Percentiles rank a stretch among this genome's conserved stretches.
Evolutionary conservation across 1,284 basidiomycete species (phyloP).

Genomic region (Ceratobasidium sp.): DNA sequence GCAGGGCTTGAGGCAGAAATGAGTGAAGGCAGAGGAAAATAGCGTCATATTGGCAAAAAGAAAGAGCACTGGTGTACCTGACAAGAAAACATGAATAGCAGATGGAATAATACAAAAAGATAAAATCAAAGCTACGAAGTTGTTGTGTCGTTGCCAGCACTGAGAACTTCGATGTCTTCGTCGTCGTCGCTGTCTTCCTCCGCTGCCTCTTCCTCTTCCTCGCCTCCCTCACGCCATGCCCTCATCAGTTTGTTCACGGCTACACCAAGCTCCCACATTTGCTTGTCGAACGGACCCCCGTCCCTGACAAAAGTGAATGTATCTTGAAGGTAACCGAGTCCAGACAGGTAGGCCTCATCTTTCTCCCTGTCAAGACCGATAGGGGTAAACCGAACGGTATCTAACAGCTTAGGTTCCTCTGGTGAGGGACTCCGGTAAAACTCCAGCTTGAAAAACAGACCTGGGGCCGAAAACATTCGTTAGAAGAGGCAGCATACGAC

Average conservation of each 20-base stretch:
- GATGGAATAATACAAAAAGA: background rate
- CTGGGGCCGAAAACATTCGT: constrained; percentile 50
- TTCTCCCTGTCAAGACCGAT: constrained; percentile 67
- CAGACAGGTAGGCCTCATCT: constrained; percentile 57
- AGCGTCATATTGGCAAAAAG: constrained; percentile 12
- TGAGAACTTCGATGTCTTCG: background rate
- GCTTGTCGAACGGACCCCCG: constrained; percentile 66
- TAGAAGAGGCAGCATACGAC: background rate
- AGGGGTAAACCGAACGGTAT: constrained; percentile 37
- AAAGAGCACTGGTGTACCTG: constrained; percentile 22
- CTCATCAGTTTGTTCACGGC: constrained; percentile 29
- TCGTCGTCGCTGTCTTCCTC: background rate
- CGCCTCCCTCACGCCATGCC: constrained; percentile 42
- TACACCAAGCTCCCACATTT: constrained; percentile 46
- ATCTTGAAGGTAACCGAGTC: constrained; percentile 65
- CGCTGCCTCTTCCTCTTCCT: constrained; percentile 43
- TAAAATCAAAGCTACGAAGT: background rate
- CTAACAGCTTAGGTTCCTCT: constrained; percentile 1
- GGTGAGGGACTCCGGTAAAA: constrained; percentile 53
- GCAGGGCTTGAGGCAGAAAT: constrained; percentile 37
- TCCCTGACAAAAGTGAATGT: constrained; percentile 70
- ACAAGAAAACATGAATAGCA: constrained; percentile 30
- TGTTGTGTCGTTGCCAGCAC: constrained; percentile 37
- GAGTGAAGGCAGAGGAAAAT: background rate
- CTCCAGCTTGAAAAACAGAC: constrained; percentile 65